Base-by-base conservation (phyloP, 495 filamentous ascomycete genomes). In the Pyronema omphalodes region DNA sequence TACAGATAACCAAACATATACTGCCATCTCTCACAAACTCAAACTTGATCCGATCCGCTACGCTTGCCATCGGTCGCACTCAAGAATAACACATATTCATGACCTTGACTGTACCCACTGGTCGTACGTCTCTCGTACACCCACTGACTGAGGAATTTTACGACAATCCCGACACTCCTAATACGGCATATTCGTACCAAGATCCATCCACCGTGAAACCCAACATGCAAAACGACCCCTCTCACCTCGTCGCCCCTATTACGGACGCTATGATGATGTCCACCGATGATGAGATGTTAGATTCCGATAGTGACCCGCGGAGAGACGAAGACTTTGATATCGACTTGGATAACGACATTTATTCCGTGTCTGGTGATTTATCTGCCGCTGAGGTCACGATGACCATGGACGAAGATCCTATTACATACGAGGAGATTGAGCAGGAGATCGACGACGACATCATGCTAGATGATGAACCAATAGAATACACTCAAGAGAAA, bases 311-410 rank as follows among this genome's bases (percentile, higher is more conserved):
- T 29, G 60, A 66, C n/a, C 44, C 37, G 17, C 54, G 56, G 19
- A 61, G 66, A 47, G 64, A 57, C 43, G 50, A 57, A 12, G 64
- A 64, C 41, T 63, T 58, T 49, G 64, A 64, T 54, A 58, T 64
- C 23, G 61, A 64, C 17, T 41, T 61, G 35, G 64, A 67, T 51
- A 62, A 57, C 7, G 57, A 52, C 14, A 53, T 49, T 37, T 60
- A 58, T 33, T 63, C 62, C 29, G 66, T 55, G 3, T 43, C 52
- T 36, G 64, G 58, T 29, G 63, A 58, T 33, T 62, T 62, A 7
- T 39, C 58, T 11, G 64, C 67, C 19, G 52, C 52, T 9, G 62
- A 57, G 18, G 55, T 59, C 44, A 53, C 53, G 35, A 63, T 63
- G 61, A 60, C 50, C 44, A 61, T 61, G 58, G 64, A 61, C 15